Percentiles rank a stretch among this genome's conserved stretches.
Conservation (phyloP, 371 early-diverging fungal species). For the Mortierella sp. region DNA sequence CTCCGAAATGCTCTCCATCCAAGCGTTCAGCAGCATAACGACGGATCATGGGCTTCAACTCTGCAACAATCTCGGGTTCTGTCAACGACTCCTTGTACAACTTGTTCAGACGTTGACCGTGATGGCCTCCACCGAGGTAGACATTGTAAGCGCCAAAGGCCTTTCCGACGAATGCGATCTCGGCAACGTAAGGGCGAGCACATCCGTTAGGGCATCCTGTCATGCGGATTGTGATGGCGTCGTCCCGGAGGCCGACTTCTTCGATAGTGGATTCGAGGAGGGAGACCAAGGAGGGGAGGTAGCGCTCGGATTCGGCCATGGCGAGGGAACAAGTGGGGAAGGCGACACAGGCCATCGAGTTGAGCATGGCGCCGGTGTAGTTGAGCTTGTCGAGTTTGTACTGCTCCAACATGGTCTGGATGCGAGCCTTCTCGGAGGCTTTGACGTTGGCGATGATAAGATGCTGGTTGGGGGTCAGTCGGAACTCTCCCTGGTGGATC, state of each 20-base stretch:
- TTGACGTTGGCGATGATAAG: conserved; percentile 85
- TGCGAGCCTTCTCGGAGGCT: conserved; percentile 75
- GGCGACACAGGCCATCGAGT: conserved; percentile 96
- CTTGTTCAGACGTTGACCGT: conserved; percentile 91
- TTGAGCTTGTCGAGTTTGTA: conserved; percentile 87
- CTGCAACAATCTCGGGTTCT: conserved; percentile 87
- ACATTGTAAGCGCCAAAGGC: conserved; percentile 94
- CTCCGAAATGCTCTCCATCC: conserved; percentile 90
- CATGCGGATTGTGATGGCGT: conserved; percentile 95
- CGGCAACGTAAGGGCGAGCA: conserved; percentile 93
- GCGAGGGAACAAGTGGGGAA: conserved; percentile 95
- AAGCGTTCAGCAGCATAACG: conserved; percentile 80
- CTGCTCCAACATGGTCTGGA: conserved; percentile 79
- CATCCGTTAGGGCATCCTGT: conserved; percentile 98
- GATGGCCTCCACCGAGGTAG: conserved; percentile 92
- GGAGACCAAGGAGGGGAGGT: conserved; percentile 86
- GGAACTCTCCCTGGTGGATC: conserved; percentile 83
- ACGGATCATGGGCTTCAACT: conserved; percentile 84
- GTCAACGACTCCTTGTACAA: conserved; percentile 88
- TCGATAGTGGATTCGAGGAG: conserved; percentile 84
- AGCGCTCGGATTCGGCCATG: conserved; percentile 97
- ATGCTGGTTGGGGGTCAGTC: conserved; percentile 93
- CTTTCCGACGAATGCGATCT: conserved; percentile 96
- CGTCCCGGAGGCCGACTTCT: conserved; percentile 83
- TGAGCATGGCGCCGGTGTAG: conserved; percentile 84